Evolutionary conservation across 108 stramenopile genomes (phyloP), one percentile per base, ranked within the genome.

Genomic region (Mayamaea pseudoterrestris): DNA sequence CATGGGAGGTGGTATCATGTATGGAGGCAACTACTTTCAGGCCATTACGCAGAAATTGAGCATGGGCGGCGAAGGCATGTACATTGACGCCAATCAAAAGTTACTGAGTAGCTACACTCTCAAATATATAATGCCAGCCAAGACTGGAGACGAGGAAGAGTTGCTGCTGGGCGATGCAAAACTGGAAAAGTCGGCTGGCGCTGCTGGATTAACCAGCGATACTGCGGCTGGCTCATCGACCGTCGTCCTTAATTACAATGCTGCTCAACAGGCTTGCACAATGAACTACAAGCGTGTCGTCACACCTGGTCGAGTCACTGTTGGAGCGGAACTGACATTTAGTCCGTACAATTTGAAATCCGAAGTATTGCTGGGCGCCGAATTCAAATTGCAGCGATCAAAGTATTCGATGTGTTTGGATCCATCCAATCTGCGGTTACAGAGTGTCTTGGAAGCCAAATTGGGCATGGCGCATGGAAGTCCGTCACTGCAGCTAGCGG

Each of bases 51-150:
- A 74, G 0, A 41, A 52, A 14, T 50, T 85, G 17, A 61, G 59
- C 34, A 61, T 91, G 74, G 89, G 89, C 7, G 79, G 78, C 1
- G 89, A 91, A 45, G 89, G 80, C 16, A 75, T 86, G 68, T 91
- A 79, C 61, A 61, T 91, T 50, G 76, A 65, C 2, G 83, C 76
- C 7, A 82, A 90, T 58, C 52, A 69, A 18, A 65, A 59, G 30
- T 57, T 75, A 60, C 29, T 78, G 7, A 61, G 70, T 34, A 85
- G 59, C 52, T 91, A 91, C 43, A 55, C 78, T 26, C 53, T 78
- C 28, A 86, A 78, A 44, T 83, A 82, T 45, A 61, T 55, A 0
- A 50, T 78, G 21, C 41, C 29, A 16, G 60, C 60, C 20, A 23
- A 42, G 7, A 44, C 47, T 9, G 44, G 13, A 9, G 60, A 58